These are phyloP conservation scores for Adansonia madagascariensis DNA, from an alignment of 441 rosid species.

Conservation along the genomic window DNA sequence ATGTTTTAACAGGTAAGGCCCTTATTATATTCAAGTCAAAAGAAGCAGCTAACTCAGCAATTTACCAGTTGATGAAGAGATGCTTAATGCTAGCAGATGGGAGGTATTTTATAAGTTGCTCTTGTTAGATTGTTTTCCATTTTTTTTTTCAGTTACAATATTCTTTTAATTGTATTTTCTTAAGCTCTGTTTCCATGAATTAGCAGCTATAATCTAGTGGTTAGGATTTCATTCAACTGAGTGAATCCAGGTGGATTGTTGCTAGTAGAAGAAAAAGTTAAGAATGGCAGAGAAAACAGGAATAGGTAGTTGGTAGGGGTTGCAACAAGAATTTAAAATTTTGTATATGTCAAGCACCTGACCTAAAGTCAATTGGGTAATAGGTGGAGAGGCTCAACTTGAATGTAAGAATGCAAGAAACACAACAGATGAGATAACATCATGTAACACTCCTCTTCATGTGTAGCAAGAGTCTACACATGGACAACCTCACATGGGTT, in stretches of 20 bases:
- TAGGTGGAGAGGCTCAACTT: neutral
- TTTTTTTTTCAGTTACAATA: neutral
- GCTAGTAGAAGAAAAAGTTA: neutral
- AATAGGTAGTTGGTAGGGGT: neutral
- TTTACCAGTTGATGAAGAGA: conserved; percentile 34
- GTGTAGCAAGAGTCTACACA: neutral
- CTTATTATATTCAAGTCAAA: conserved; percentile 50
- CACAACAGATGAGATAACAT: neutral
- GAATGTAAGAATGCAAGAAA: neutral
- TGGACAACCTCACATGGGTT: neutral
- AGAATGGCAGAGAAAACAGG: neutral
- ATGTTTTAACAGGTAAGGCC: conserved; percentile 49
- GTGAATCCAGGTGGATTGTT: neutral
- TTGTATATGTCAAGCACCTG: neutral
- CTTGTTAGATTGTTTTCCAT: conserved; percentile 7
- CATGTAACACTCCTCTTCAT: neutral
- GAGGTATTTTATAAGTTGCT: conserved; percentile 34
- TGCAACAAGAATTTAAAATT: conserved; percentile 4
- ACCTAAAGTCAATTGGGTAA: too few species aligned
- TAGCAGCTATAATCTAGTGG: neutral
- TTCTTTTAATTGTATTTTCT: neutral
- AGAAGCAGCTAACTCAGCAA: conserved; percentile 48
- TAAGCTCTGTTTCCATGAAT: neutral
- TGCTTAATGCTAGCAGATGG: conserved; percentile 46
- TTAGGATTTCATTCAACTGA: neutral